These are phyloP conservation scores for Sungouiella thailandica DNA, from an alignment of 805 yeast genomes.

Conservation along the genomic window DNA sequence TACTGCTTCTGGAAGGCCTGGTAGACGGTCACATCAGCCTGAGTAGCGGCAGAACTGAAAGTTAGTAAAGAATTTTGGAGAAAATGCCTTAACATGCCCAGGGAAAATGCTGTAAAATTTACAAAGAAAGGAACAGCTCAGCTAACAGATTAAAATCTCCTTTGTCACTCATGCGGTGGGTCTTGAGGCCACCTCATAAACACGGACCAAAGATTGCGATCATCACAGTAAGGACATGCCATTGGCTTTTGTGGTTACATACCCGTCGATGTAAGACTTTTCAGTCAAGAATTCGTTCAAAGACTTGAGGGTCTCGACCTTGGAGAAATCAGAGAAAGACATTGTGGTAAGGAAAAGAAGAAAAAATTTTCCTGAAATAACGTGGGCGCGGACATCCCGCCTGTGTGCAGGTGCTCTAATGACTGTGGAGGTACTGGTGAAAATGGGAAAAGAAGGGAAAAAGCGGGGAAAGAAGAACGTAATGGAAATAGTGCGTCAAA, in stretches of 20 bases:
- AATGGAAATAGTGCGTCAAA: too few relatives aligned
- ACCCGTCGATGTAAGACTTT: conserved; percentile 95
- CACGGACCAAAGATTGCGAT: conserved; percentile 85
- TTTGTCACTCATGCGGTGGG: conserved; percentile 92
- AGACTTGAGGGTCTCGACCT: conserved; percentile 55
- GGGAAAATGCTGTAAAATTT: not conserved
- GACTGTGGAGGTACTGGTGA: too few relatives aligned
- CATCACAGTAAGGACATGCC: conserved; percentile 48
- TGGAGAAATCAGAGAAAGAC: conserved; percentile 81
- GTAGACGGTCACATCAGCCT: conserved; percentile 93
- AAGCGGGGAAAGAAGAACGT: too few relatives aligned
- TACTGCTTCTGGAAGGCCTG: conserved; percentile 86
- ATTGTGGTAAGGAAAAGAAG: conserved; percentile 29
- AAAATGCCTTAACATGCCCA: not conserved
- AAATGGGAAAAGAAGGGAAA: too few relatives aligned
- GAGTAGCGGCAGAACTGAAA: conserved; percentile 77
- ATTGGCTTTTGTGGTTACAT: too few relatives aligned
- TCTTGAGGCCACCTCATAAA: conserved; percentile 93
- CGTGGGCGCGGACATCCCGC: too few relatives aligned
- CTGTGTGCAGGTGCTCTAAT: too few relatives aligned
- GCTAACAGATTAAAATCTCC: conserved; percentile 25
- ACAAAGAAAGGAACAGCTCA: conserved; percentile 21
- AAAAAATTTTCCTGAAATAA: conserved; percentile 11
- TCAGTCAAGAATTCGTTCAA: conserved; percentile 85
- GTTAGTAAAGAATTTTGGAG: conserved; percentile 19